Evolutionary conservation across 768 basidiomycete species (phyloP).

Genomic region (Lyophyllum decastes): DNA sequence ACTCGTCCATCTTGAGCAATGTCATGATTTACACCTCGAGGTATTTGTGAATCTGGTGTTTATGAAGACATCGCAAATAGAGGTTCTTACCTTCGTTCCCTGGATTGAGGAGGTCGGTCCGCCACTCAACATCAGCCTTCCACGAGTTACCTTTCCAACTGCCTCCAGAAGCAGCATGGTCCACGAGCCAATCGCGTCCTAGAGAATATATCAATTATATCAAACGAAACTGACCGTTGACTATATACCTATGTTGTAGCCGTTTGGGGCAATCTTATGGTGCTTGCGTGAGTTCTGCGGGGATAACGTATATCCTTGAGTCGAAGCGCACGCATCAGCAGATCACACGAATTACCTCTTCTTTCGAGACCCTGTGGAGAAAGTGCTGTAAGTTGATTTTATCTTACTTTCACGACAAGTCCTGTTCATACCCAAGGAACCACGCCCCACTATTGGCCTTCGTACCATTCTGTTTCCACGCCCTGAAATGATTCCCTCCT

Average conservation of each 20-base stretch:
- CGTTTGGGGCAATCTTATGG: slow-evolving; percentile 76
- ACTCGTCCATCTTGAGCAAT: slow-evolving; percentile 81
- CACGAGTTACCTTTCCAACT: slow-evolving; percentile 69
- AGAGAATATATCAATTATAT: background rate
- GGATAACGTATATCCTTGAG: slow-evolving; percentile 8
- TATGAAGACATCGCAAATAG: background rate
- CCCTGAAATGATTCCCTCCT: slow-evolving; percentile 90
- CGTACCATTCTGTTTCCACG: slow-evolving; percentile 88
- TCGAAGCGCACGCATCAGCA: background rate
- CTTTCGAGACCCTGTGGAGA: slow-evolving; percentile 65
- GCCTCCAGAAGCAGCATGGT: slow-evolving; percentile 59
- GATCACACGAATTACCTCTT: slow-evolving; percentile 42
- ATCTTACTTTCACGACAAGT: background rate
- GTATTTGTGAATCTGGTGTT: background rate
- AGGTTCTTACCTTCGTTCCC: slow-evolving; percentile 61
- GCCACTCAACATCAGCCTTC: slow-evolving; percentile 79
- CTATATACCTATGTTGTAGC: slow-evolving; percentile 62
- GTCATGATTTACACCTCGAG: slow-evolving; percentile 74
- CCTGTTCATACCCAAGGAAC: slow-evolving; percentile 71
- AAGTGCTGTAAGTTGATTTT: background rate
- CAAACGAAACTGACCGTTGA: background rate
- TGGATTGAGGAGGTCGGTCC: slow-evolving; percentile 63
- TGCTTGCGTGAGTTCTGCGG: slow-evolving; percentile 54
- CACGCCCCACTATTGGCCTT: slow-evolving; percentile 73
- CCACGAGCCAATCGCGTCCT: slow-evolving; percentile 79